Base-by-base conservation (phyloP, 225 moss, liverwort and hornwort genomes). In the Polytrichum commune region DNA sequence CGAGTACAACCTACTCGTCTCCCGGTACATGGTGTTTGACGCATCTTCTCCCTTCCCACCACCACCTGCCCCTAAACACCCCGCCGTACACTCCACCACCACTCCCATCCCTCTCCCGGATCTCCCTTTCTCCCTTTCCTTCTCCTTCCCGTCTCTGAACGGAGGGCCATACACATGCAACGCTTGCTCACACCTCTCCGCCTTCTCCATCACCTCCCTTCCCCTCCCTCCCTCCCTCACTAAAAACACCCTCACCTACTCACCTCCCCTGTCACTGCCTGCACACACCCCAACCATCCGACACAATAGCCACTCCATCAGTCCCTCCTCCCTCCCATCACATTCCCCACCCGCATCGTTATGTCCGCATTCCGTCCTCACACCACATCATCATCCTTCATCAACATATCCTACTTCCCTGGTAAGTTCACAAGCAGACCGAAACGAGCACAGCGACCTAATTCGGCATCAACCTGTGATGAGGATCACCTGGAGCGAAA, bases 31-130 rank as follows among this genome's bases (percentile, higher is more conserved):
- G 26, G 26, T 55, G 24, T 54, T 26, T 54, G 26, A 24, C 16
- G 46, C 46, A 46, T 46, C 46, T 46, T 46, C 46, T 16, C 46
- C 46, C 46, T 46, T 46, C 46, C 46, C 46, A 46, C 46, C 46
- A 46, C 10, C 53, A 25, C 18, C 68, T 68, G 26, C 68, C 18
- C 54, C 68, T 27, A 54, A 27, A 54, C 25, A 1, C 24, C 53
- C 68, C 9, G 53, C 68, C 54, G 26, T 68, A 23, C 23, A 23
- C 24, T 53, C 54, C 18, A 18, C 4, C 26, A 16, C 8, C 54
- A 23, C 54, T 54, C 29, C 54, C 68, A 68, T 54, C 68, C 68
- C 68, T 55, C 68, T 54, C 24, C 68, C 23, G 18, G 27, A 2
- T 16, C 25, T 24, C 27, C 62, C 24, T 13, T 63, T 24, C 16